Evolutionary conservation across 441 rosid genomes (phyloP), one percentile per base, ranked within the genome.

Genomic region (Arabidopsis hybrid): DNA sequence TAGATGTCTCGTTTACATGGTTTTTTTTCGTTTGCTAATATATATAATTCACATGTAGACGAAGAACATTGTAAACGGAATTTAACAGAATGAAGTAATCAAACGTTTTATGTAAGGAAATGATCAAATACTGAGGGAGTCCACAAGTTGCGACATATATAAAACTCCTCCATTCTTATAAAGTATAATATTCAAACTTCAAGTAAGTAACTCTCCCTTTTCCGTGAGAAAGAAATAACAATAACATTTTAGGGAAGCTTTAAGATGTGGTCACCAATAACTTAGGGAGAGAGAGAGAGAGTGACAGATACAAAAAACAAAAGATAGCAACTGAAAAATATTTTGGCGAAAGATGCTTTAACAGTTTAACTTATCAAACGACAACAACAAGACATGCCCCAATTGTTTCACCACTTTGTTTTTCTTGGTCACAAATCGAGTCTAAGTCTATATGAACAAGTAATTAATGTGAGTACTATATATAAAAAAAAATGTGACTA

Each of bases 211-310:
- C 58, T 56, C 18, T 57, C 45, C 11, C n/a, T 74, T 75, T 60
- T 43, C 39, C 39, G 29, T 9, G 9, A 35, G 21, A 50, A 65
- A 43, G 60, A 46, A 58, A 53, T 46, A 46, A 62, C 5, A 31
- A 69, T 46, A 47, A 46, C 43, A 61, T 61, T 75, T 45, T 62
- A 56, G 36, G 55, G 46, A 32, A 61, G 74, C 73, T 61, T 75
- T 75, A 7, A 32, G 76, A 12, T 50, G 67, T 67, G 63, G 73
- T 67, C 73, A 75, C 74, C 74, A 51, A 68, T 75, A 31, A 35
- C 34, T 52, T 2, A 26, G 31, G 50, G 38, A 32, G 18, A 50
- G 67, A 60, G n/a, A 56, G 49, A 43, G 1, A 31, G 14, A 36
- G 14, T 21, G 26, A 21, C 26, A 21, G 26, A 21, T 21, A 21